Evolutionary conservation across 192 early-diverging fungal genomes (phyloP).

Genomic region (Funneliformis geosporum): DNA sequence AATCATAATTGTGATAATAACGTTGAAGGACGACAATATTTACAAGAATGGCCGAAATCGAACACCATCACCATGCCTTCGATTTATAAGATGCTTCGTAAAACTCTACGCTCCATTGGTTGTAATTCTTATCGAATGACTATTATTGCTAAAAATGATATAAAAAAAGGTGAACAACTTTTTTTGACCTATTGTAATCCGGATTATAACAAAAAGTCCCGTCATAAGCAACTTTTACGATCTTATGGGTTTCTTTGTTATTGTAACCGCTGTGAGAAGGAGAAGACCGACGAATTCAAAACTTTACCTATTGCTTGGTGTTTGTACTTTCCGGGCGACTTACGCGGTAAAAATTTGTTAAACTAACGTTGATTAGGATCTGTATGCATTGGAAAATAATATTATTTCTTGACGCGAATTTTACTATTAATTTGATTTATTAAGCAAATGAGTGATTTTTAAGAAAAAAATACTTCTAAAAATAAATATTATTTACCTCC

Average conservation of each 20-base stretch:
- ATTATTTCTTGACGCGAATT: no score
- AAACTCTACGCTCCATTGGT: neutral
- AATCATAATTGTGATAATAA: conserved; percentile 19
- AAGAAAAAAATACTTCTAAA: no score
- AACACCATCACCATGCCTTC: neutral
- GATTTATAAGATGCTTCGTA: neutral
- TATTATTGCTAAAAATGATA: neutral
- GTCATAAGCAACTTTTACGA: neutral
- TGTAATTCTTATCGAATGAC: conserved; percentile 1
- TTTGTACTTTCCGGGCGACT: neutral
- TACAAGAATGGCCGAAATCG: neutral
- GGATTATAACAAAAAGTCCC: neutral
- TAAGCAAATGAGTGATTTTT: no score
- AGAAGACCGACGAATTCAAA: neutral
- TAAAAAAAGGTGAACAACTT: conserved; percentile 6
- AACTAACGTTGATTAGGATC: no score
- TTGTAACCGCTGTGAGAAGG: neutral
- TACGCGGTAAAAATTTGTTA: neutral
- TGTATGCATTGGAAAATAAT: no score
- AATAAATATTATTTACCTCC: no score
- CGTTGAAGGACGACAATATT: neutral
- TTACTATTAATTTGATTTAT: no score
- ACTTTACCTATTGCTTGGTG: neutral
- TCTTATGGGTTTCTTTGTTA: neutral
- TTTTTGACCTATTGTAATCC: neutral